A percentile compares a stretch with the other conserved stretches of the same genome.
phyloP scores from a whole-genome alignment of 2,329 filamentous ascomycete species.

The Ceratocystis harringtonii region DNA sequence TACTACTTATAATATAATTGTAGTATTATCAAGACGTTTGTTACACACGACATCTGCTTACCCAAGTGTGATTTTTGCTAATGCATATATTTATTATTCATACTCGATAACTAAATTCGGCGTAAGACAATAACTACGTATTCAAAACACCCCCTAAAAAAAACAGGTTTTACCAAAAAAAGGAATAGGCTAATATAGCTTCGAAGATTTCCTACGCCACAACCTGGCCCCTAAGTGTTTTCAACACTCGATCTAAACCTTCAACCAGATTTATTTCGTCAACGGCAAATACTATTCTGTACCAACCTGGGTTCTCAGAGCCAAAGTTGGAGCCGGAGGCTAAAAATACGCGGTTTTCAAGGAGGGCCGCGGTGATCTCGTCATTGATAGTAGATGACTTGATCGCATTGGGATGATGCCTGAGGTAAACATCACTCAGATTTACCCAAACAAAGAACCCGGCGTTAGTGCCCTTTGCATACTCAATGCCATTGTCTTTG shows the following conservation, averaged over 20 bases:
- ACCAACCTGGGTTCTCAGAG: constrained; percentile 27
- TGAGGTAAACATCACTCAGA: constrained; percentile 25
- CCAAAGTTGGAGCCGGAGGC: constrained; percentile 27
- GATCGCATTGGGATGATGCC: constrained; percentile 17
- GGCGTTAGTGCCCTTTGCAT: constrained; percentile 34
- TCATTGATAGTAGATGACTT: constrained; percentile 20
- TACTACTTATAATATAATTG: background rate
- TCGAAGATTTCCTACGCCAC: background rate
- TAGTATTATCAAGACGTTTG: background rate
- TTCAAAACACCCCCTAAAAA: background rate
- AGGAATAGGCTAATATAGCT: background rate
- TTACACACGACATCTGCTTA: background rate
- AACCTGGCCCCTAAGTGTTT: constrained; percentile 6
- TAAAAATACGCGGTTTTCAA: constrained; percentile 25
- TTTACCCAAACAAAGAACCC: constrained; percentile 42
- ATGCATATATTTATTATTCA: background rate
- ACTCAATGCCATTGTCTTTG: constrained; percentile 28
- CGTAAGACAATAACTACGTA: background rate
- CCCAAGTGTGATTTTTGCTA: background rate
- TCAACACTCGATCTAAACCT: constrained; percentile 17
- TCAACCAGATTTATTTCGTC: constrained; percentile 22
- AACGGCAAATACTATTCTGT: constrained; percentile 28
- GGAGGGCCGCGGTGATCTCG: constrained; percentile 22
- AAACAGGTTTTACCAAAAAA: background rate
- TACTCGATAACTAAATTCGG: background rate